Evolutionary conservation across 2,329 filamentous ascomycete species (phyloP).

Genomic region (Penicillium sp.): DNA sequence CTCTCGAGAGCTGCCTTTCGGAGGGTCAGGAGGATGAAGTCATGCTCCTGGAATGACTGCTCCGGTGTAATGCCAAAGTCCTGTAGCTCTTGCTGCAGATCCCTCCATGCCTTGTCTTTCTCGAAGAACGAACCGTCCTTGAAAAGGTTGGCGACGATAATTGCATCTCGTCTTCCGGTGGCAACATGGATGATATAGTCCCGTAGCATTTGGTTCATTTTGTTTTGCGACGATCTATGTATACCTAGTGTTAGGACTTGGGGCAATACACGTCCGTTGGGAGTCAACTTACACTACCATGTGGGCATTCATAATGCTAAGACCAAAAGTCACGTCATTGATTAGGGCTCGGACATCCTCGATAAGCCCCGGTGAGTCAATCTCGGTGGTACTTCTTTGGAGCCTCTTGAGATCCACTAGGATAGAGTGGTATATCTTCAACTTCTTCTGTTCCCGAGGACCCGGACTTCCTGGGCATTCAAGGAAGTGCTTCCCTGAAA

Average conservation of each 20-base stretch:
- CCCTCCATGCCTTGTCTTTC: conserved; percentile 8
- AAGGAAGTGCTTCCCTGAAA: neutral
- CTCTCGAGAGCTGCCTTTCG: conserved; percentile 3
- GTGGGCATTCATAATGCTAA: conserved; percentile 16
- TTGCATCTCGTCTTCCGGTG: neutral
- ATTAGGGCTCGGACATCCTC: conserved; percentile 15
- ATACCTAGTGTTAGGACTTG: neutral
- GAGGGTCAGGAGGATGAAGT: conserved; percentile 15
- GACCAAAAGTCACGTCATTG: conserved; percentile 12
- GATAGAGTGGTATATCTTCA: conserved; percentile 9
- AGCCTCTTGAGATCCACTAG: conserved; percentile 15
- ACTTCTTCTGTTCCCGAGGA: conserved; percentile 3
- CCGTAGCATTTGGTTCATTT: conserved; percentile 6
- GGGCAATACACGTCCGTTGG: too few relatives aligned
- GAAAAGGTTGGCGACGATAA: conserved; percentile 5
- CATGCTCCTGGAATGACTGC: conserved; percentile 8
- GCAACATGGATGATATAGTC: conserved; percentile 9
- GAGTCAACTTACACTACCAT: conserved; percentile 17
- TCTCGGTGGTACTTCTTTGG: neutral
- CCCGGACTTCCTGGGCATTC: neutral
- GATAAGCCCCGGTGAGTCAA: conserved; percentile 1
- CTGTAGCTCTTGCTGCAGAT: conserved; percentile 9
- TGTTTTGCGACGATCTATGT: conserved; percentile 14
- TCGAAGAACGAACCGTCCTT: neutral
- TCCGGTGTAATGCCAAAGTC: conserved; percentile 9